Evolutionary conservation across 1,284 basidiomycete species (phyloP).

Genomic region (Athelia sp.): DNA sequence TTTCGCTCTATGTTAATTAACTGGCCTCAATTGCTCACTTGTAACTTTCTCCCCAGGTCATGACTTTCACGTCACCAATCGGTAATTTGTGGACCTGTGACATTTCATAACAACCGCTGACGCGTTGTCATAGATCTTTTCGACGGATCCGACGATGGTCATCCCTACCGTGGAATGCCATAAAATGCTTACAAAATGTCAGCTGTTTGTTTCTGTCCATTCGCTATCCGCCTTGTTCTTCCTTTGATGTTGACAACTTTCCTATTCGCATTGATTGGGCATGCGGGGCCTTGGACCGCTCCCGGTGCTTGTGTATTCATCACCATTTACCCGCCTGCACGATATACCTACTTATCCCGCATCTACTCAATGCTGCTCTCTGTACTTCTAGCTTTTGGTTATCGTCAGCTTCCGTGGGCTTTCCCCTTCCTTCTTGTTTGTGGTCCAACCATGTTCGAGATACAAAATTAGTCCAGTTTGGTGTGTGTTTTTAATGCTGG

Average conservation of each 20-base stretch:
- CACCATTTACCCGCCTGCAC: too few species aligned
- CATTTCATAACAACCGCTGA: not conserved
- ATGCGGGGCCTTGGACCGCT: too few species aligned
- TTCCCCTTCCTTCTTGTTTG: not conserved
- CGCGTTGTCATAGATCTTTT: not conserved
- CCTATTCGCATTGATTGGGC: too few species aligned
- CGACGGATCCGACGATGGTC: not conserved
- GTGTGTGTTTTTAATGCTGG: not conserved
- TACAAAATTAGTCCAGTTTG: not conserved
- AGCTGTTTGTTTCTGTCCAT: too few species aligned
- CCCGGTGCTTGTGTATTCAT: not conserved
- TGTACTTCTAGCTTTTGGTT: too few species aligned
- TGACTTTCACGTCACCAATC: constrained; percentile 37
- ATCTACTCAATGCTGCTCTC: too few species aligned
- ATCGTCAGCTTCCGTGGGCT: too few species aligned
- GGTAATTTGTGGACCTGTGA: constrained; percentile 19
- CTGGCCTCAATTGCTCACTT: not conserved
- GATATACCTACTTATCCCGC: too few species aligned
- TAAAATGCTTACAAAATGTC: too few species aligned
- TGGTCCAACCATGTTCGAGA: not conserved
- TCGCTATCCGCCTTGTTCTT: too few species aligned
- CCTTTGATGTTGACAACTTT: too few species aligned
- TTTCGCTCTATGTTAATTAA: not conserved
- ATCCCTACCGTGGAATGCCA: not conserved
- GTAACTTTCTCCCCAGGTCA: constrained; percentile 20